These are phyloP conservation scores for Hanseniaspora occidentalis DNA, from an alignment of 805 yeast species.

Conservation along the genomic window DNA sequence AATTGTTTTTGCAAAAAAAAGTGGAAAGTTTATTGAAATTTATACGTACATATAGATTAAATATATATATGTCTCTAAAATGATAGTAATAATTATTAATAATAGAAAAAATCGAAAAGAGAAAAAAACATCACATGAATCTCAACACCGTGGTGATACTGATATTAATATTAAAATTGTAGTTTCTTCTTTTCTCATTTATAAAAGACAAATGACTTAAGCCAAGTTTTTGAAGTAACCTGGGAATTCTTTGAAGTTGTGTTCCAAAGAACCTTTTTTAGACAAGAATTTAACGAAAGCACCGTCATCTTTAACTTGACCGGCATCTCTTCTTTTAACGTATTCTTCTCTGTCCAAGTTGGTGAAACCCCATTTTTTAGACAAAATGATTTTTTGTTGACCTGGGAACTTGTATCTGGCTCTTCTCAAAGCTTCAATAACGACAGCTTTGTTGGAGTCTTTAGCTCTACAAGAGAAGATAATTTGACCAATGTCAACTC, in stretches of 20 bases:
- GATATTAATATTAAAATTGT: no score
- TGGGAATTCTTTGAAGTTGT: conserved; percentile 91
- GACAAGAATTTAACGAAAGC: conserved; percentile 98
- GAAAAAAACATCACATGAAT: neutral
- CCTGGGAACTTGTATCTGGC: conserved; percentile 99
- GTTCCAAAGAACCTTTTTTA: conserved; percentile 89
- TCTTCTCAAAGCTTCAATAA: conserved; percentile 98
- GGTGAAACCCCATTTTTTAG: conserved; percentile 99
- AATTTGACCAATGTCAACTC: conserved; percentile 97
- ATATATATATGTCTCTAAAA: no score
- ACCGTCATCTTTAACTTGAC: conserved; percentile 99
- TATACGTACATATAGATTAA: no score
- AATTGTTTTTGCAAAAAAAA: no score
- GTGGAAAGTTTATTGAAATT: no score
- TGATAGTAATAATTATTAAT: no score
- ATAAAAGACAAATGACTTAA: conserved; percentile 14
- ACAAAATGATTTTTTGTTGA: conserved; percentile 97
- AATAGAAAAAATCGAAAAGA: no score
- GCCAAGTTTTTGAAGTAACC: conserved; percentile 41
- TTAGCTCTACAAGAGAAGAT: conserved; percentile 96
- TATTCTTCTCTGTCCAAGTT: conserved; percentile 96
- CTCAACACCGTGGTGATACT: no score
- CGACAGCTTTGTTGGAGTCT: conserved; percentile 95
- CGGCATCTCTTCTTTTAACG: conserved; percentile 85
- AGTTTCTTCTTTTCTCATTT: no score